Conservation (phyloP, 1,284 basidiomycete genomes). For the Vanrija sp. region DNA sequence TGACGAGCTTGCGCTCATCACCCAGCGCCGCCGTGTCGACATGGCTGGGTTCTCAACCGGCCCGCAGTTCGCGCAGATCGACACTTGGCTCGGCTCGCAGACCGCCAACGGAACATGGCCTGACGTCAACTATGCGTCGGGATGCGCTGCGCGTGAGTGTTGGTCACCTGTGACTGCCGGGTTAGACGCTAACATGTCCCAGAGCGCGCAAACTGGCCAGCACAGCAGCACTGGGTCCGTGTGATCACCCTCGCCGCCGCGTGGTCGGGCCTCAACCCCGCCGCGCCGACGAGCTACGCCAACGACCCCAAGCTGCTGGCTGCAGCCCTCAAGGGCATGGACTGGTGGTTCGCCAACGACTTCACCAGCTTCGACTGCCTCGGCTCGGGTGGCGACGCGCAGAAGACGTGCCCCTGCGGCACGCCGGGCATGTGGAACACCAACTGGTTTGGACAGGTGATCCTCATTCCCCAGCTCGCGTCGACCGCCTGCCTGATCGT, state of each 20-base stretch:
- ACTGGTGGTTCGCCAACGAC: conserved; percentile 63
- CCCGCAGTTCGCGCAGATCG: conserved; percentile 4
- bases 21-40: conserved; percentile 16
- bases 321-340: conserved; percentile 56
- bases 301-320: conserved; percentile 48
- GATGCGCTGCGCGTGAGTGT: conserved; percentile 54
- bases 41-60: conserved; percentile 19
- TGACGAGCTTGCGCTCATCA: conserved; percentile 12
- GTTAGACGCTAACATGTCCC: neutral
- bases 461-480: conserved; percentile 58
- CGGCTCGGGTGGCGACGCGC: conserved; percentile 53
- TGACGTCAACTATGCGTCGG: conserved; percentile 58
- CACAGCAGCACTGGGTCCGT: conserved; percentile 60
- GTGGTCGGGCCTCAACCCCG: conserved; percentile 56
- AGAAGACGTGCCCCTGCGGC: conserved; percentile 22
- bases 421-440: conserved; percentile 60
- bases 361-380: conserved; percentile 57
- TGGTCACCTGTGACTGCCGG: neutral
- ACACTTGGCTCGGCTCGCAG: conserved; percentile 17
- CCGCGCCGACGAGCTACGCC: conserved; percentile 47
- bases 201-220: conserved; percentile 63
- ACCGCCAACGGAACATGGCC: conserved; percentile 57
- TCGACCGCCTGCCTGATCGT: conserved; percentile 60
- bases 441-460: conserved; percentile 66
- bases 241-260: conserved; percentile 57